Conservation (phyloP, 805 yeast species). For the Candida ovalis region DNA sequence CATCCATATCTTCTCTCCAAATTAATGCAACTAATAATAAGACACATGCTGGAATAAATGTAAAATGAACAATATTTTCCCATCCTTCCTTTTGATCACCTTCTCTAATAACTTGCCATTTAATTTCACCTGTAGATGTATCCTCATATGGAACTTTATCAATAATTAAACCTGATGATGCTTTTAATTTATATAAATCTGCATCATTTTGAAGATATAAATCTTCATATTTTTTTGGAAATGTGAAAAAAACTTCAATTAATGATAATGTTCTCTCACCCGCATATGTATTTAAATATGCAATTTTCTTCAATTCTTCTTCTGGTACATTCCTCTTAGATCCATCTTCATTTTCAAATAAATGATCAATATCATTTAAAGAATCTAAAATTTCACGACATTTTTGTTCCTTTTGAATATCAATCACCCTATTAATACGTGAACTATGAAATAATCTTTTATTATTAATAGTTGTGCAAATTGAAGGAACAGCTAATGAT, state of each 20-base stretch:
- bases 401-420: slow-evolving; percentile 52
- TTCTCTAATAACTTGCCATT: slow-evolving; percentile 75
- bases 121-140: slow-evolving; percentile 70
- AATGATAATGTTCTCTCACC: slow-evolving; percentile 51
- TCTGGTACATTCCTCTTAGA: slow-evolving; percentile 67
- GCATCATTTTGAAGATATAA: slow-evolving; percentile 58
- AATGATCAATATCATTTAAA: slow-evolving; percentile 60
- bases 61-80: slow-evolving; percentile 71
- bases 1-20: slow-evolving; percentile 47
- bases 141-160: slow-evolving; percentile 85
- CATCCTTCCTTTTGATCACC: slow-evolving; percentile 74
- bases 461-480: not conserved
- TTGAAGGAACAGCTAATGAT: too few relatives aligned
- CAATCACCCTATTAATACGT: slow-evolving; percentile 27
- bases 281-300: slow-evolving; percentile 62
- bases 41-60: slow-evolving; percentile 67
- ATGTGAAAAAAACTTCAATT: slow-evolving; percentile 38
- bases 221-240: slow-evolving; percentile 49
- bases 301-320: slow-evolving; percentile 65
- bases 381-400: slow-evolving; percentile 59
- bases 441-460: slow-evolving; percentile 13
- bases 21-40: slow-evolving; percentile 49
- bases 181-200: slow-evolving; percentile 55
- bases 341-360: slow-evolving; percentile 75
- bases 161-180: slow-evolving; percentile 59